Conservation (phyloP, 805 yeast species). For the Yarrowia sp. region DNA sequence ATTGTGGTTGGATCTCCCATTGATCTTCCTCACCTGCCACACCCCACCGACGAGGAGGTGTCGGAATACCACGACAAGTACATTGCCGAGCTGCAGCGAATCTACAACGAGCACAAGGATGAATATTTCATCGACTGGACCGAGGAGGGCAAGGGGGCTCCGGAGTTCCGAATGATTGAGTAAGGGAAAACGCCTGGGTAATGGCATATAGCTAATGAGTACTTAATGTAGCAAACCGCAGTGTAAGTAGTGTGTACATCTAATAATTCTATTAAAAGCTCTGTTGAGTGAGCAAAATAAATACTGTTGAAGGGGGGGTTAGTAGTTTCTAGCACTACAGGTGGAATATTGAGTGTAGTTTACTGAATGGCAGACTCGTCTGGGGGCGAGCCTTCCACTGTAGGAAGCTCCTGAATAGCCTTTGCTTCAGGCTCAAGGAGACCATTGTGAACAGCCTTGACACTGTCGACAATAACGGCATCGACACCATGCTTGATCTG, state of each 20-base stretch:
- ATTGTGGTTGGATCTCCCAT: constrained; percentile 63
- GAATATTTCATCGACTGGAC: constrained; percentile 44
- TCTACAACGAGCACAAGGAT: constrained; percentile 72
- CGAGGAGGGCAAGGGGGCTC: constrained; percentile 36
- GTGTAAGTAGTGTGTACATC: too few species aligned
- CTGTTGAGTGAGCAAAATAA: constrained; percentile 36
- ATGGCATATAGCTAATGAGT: constrained; percentile 21
- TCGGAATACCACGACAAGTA: constrained; percentile 77
- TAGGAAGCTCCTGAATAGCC: constrained; percentile 12
- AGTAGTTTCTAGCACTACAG: too few species aligned
- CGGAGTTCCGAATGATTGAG: constrained; percentile 33
- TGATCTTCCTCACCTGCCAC: constrained; percentile 52
- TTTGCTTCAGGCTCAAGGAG: constrained; percentile 48
- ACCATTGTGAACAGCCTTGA: constrained; percentile 88
- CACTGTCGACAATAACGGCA: constrained; percentile 97
- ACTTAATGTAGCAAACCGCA: not conserved
- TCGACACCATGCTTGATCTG: constrained; percentile 96
- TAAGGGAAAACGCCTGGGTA: constrained; percentile 15
- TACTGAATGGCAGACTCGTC: constrained; percentile 18
- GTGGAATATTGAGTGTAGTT: not conserved
- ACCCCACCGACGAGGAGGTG: constrained; percentile 59
- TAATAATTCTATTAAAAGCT: constrained; percentile 28
- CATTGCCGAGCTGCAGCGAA: constrained; percentile 49
- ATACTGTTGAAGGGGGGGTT: constrained; percentile 23
- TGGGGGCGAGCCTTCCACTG: constrained; percentile 31